Evolutionary conservation across 1,139 yeast genomes (phyloP).

Genomic region (Candida tetrigidarum): DNA sequence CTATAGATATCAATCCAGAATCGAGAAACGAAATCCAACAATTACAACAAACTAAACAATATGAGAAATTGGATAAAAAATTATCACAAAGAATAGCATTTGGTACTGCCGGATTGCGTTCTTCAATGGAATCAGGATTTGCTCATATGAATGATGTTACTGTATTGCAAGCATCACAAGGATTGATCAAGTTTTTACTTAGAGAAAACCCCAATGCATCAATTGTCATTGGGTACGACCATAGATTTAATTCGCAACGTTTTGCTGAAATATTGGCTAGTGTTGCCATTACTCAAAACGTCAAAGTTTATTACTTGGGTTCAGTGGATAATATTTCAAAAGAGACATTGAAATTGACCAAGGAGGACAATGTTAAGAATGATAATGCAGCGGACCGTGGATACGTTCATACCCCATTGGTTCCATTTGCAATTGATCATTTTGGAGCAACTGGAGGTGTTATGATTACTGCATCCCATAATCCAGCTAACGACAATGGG

Average conservation of each 20-base stretch:
- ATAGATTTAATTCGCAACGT: conserved; percentile 75
- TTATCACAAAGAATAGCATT: conserved; percentile 68
- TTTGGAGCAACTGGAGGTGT: conserved; percentile 77
- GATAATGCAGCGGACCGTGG: conserved; percentile 17
- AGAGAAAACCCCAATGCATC: conserved; percentile 24
- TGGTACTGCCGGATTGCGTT: conserved; percentile 92
- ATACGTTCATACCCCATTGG: conserved; percentile 88
- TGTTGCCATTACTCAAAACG: conserved; percentile 70
- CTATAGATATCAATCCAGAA: conserved; percentile 50
- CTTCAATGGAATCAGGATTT: conserved; percentile 90
- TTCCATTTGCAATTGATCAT: conserved; percentile 81
- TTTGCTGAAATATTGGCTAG: conserved; percentile 83
- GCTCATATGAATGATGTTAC: conserved; percentile 89
- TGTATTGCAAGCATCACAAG: conserved; percentile 91
- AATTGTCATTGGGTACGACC: conserved; percentile 91
- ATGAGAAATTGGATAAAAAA: conserved; percentile 52
- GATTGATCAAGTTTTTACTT: conserved; percentile 67
- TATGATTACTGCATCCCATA: conserved; percentile 97
- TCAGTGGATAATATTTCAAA: conserved; percentile 31
- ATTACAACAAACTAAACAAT: conserved; percentile 45
- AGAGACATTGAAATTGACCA: conserved; percentile 26
- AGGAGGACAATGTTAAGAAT: conserved; percentile 8
- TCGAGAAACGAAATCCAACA: conserved; percentile 59
- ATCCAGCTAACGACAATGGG: conserved; percentile 93
- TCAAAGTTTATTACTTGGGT: conserved; percentile 70